These are phyloP conservation scores for Excoecaria agallocha DNA, from an alignment of 345 rosid species.

Conservation along the genomic window DNA sequence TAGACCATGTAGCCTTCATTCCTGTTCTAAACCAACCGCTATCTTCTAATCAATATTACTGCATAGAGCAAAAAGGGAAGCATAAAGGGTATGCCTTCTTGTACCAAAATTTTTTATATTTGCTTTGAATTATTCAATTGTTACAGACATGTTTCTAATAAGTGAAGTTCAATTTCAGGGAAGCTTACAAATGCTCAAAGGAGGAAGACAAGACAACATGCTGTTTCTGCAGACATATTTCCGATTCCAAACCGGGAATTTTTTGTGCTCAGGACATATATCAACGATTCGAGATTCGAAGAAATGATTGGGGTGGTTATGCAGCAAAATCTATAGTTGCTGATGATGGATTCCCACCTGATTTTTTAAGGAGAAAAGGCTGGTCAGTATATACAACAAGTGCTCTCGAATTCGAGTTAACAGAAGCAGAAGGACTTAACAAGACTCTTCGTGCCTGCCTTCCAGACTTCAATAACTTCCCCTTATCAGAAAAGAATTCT, in stretches of 20 bases:
- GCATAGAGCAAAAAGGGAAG: not conserved
- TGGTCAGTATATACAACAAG: conserved; percentile 15
- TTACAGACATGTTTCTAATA: not conserved
- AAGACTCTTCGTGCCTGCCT: conserved; percentile 7
- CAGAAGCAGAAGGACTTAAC: conserved; percentile 25
- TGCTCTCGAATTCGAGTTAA: conserved; percentile 6
- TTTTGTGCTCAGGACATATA: not conserved
- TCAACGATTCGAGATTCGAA: conserved; percentile 17
- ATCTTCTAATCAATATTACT: conserved; percentile 40
- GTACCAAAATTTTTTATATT: not conserved
- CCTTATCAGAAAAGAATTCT: not conserved
- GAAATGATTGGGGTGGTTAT: not conserved
- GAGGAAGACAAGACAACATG: conserved; percentile 22
- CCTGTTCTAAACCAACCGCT: conserved; percentile 53
- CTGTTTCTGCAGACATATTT: not conserved
- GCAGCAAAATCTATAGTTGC: conserved; percentile 9
- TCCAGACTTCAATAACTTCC: conserved; percentile 13
- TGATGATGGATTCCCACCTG: conserved; percentile 15
- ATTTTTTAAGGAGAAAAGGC: conserved; percentile 20
- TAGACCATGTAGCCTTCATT: conserved; percentile 33
- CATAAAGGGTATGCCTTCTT: no score
- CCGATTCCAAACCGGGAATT: conserved; percentile 10
- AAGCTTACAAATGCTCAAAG: conserved; percentile 14
- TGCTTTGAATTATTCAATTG: not conserved
- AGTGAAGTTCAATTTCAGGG: conserved; percentile 5